phyloP scores from a whole-genome alignment of 169 alveolate species.

The Cryptosporidium parvum region DNA sequence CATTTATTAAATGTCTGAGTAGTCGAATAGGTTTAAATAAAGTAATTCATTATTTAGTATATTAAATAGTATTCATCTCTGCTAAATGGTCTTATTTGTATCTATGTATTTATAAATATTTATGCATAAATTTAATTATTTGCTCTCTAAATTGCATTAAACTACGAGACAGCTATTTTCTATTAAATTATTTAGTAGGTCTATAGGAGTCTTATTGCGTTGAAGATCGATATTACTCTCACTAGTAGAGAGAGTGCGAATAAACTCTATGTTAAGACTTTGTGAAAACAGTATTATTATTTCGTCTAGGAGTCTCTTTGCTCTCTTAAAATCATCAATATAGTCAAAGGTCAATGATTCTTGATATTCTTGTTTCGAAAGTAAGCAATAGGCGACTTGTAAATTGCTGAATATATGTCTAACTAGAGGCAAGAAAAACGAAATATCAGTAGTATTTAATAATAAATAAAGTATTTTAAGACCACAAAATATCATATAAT shows the following conservation, averaged over 20 bases:
- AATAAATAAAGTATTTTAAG: conserved; percentile 21
- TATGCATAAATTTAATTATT: background rate
- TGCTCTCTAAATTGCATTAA: background rate
- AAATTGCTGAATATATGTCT: conserved; percentile 15
- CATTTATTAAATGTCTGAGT: background rate
- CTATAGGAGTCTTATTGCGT: background rate
- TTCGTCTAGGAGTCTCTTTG: conserved; percentile 24
- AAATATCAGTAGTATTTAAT: background rate
- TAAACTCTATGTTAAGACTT: conserved; percentile 4
- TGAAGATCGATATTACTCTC: background rate
- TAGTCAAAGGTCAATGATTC: background rate
- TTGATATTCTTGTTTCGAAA: conserved; percentile 31
- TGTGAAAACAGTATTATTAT: conserved; percentile 30
- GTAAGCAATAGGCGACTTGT: conserved; percentile 7
- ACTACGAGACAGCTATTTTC: conserved; percentile 2
- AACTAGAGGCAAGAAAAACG: conserved; percentile 5
- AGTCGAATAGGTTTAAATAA: background rate
- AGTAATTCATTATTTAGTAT: conserved; percentile 1
- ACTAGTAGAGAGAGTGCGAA: background rate
- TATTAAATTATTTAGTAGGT: background rate
- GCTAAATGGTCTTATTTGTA: background rate
- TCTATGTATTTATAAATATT: background rate
- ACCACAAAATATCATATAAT: conserved; percentile 13
- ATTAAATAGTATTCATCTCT: background rate
- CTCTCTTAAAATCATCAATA: background rate